Base-by-base conservation (phyloP, 2,329 filamentous ascomycete genomes). In the Claviceps paspali region DNA sequence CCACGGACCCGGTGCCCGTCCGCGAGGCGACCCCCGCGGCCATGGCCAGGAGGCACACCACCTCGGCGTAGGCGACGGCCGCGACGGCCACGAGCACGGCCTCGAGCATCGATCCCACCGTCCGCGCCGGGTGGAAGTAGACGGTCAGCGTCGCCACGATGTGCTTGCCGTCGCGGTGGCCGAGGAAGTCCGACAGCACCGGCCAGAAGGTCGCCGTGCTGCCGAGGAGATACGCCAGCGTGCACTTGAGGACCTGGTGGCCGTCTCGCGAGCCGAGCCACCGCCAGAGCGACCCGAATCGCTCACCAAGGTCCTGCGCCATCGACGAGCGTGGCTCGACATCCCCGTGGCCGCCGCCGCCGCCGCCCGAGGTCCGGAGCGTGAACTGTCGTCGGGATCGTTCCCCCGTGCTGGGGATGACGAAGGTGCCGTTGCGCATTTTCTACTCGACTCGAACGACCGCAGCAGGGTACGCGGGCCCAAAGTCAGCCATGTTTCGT, bases 71-170 rank as follows among this genome's bases (percentile, higher is more conserved):
- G 27, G 77, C 59, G 42, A 94, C 83, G 2, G 86, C 87, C 24
- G 81, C 65, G 27, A 82, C 60, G 5, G 84, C 83, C 40, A 91
- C 76, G 24, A 87, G 60, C 9, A 80, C 72, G 3, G 86, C 87
- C 57, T 94, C 83, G 40, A 84, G 71, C 85, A 95, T 94, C 46
- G 82, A 91, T 1, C 88, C 88, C 19, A 79, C 73, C 14, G 84
- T 84, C 40, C 88, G 70, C 5, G 85, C 83, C 4, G 88, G 86
- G 55, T 95, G 86, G 51, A 95, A 96, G 52, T 94, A 96, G 9
- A 95, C 87, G 1, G 85, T 92, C 40, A 95, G 76, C 2, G 88
- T 95, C 23, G 86, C 86, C 36, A 94, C 85, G 52, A 94, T 79
- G 58, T 95, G 88, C 53, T 95, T 95, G 35, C 85, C 85, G 59